These are phyloP conservation scores for Sclerotinia minor DNA, from an alignment of 2,329 filamentous ascomycete genomes.

Conservation along the genomic window DNA sequence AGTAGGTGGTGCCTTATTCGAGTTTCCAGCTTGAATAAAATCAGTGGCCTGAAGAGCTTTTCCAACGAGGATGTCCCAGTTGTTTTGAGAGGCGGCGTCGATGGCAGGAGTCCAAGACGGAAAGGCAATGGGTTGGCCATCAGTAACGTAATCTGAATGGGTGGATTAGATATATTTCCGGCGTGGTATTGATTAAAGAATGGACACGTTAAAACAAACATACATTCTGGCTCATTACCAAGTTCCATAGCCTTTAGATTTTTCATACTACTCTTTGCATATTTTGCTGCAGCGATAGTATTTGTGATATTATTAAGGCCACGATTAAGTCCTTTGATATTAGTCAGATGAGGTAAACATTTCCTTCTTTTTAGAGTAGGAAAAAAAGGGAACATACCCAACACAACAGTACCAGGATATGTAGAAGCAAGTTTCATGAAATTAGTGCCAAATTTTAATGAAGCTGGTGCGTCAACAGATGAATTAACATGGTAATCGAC, in stretches of 20 bases:
- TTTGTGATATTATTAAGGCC: slow-evolving; percentile 54
- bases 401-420: slow-evolving; percentile 52
- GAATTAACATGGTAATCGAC: slow-evolving; percentile 54
- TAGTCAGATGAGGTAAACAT: slow-evolving; percentile 3
- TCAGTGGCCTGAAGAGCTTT: slow-evolving; percentile 26
- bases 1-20: slow-evolving; percentile 35
- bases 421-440: slow-evolving; percentile 52
- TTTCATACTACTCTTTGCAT: slow-evolving; percentile 47
- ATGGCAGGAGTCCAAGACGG: slow-evolving; percentile 34
- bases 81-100: slow-evolving; percentile 37
- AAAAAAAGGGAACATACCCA: slow-evolving; percentile 41
- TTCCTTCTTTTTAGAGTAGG: neutral
- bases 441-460: slow-evolving; percentile 53
- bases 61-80: slow-evolving; percentile 36
- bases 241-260: slow-evolving; percentile 57
- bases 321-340: slow-evolving; percentile 49
- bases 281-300: slow-evolving; percentile 53
- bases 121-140: slow-evolving; percentile 38
- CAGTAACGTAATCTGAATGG: slow-evolving; percentile 40
- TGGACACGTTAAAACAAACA: slow-evolving; percentile 30
- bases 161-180: slow-evolving; percentile 9
- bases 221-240: slow-evolving; percentile 59
- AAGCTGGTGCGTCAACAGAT: slow-evolving; percentile 50
- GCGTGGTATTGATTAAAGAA: neutral
- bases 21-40: slow-evolving; percentile 39